Percentiles rank a stretch among this genome's conserved stretches.
phyloP scores from a whole-genome alignment of 2,329 filamentous ascomycete genomes.

The Claviceps sp. region DNA sequence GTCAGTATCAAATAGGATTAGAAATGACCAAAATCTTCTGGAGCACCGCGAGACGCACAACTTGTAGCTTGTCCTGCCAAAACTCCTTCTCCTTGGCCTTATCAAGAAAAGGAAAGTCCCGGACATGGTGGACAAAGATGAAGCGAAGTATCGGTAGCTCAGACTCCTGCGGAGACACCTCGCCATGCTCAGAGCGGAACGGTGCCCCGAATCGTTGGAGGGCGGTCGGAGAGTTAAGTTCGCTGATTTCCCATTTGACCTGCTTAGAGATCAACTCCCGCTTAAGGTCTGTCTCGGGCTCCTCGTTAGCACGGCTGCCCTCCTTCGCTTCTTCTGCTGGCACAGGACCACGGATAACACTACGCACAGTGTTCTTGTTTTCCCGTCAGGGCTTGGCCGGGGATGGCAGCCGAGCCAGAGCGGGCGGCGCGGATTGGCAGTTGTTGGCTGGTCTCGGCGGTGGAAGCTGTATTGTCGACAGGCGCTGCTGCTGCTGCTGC shows the following conservation, averaged over 20 bases:
- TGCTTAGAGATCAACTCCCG: conserved; percentile 86
- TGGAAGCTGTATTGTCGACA: conserved; percentile 2
- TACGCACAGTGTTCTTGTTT: conserved; percentile 93
- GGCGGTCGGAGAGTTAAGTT: conserved; percentile 89
- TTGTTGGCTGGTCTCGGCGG: conserved; percentile 9
- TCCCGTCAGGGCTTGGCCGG: conserved; percentile 55
- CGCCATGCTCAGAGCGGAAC: conserved; percentile 83
- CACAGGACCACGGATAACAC: neutral
- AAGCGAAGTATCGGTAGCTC: conserved; percentile 88
- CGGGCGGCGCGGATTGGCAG: conserved; percentile 19
- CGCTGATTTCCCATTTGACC: conserved; percentile 77
- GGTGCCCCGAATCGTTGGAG: conserved; percentile 90
- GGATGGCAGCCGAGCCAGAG: conserved; percentile 20
- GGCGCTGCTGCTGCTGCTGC: neutral
- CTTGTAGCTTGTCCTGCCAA: conserved; percentile 96
- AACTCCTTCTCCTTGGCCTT: conserved; percentile 98
- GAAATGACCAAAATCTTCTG: neutral
- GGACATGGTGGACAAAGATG: conserved; percentile 95
- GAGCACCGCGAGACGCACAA: conserved; percentile 42
- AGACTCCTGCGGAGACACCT: conserved; percentile 85
- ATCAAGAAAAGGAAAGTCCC: conserved; percentile 95
- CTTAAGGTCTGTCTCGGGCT: conserved; percentile 60
- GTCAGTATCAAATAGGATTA: neutral
- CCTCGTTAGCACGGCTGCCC: conserved; percentile 10
- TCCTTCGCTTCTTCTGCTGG: neutral